These are phyloP conservation scores for Trichoderma sp. DNA, from an alignment of 2,329 filamentous ascomycete species.

Conservation along the genomic window DNA sequence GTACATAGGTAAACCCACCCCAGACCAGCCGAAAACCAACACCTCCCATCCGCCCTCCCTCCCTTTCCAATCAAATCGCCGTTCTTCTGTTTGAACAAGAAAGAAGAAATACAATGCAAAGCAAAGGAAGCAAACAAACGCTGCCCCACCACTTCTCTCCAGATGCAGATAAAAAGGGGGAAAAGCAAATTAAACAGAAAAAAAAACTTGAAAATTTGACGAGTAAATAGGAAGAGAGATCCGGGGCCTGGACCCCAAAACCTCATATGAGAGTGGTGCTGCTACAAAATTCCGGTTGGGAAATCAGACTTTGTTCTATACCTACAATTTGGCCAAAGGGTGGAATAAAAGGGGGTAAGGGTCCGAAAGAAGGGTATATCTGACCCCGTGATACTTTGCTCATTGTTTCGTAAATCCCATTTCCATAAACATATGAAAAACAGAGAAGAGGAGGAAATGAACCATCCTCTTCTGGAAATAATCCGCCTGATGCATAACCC, in stretches of 20 bases:
- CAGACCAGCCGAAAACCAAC: not conserved
- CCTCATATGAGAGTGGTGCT: not conserved
- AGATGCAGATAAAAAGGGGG: not conserved
- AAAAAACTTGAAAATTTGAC: not conserved
- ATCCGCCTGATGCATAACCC: not conserved
- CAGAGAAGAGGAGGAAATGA: not conserved
- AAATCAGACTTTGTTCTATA: conserved; percentile 1
- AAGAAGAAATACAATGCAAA: not conserved
- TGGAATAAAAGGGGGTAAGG: not conserved
- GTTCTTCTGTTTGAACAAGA: not conserved
- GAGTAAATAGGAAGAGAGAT: not conserved
- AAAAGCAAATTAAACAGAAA: not conserved
- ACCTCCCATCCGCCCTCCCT: not conserved
- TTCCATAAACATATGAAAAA: not conserved
- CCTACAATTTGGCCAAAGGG: not conserved
- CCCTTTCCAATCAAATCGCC: not conserved
- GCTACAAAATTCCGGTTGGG: not conserved
- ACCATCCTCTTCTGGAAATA: not conserved
- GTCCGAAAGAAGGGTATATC: conserved; percentile 8
- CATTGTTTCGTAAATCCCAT: conserved; percentile 3
- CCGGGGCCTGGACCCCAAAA: not conserved
- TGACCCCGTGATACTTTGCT: conserved; percentile 7
- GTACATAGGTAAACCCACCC: not conserved
- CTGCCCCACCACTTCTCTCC: not conserved
- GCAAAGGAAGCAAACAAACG: not conserved